Percentiles rank a stretch among this genome's conserved stretches.
Conservation (phyloP, 257 asterid species). For the Avicennia marina region DNA sequence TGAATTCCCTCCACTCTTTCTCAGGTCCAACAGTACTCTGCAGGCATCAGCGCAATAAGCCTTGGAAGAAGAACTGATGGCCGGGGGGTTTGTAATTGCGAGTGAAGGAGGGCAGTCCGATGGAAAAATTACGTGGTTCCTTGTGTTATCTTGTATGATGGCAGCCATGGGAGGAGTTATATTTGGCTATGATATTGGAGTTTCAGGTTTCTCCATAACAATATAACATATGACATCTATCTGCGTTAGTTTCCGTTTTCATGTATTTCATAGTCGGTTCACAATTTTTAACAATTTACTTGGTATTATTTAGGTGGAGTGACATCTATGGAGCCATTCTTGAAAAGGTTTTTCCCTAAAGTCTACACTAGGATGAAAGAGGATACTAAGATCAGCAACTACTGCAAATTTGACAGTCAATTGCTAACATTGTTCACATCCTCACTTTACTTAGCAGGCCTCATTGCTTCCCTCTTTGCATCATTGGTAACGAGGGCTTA, state of each 20-base stretch:
- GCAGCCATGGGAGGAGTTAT: conserved; percentile 66
- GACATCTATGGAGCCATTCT: conserved; percentile 46
- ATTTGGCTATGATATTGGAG: conserved; percentile 55
- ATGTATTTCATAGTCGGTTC: background rate
- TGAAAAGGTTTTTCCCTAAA: conserved; percentile 44
- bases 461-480: conserved; percentile 45
- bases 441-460: conserved; percentile 45
- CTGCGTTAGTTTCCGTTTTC: background rate
- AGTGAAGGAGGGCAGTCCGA: conserved; percentile 28
- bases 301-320: conserved; percentile 42
- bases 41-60: too few species aligned
- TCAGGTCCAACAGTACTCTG: background rate
- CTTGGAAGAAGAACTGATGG: conserved; percentile 30
- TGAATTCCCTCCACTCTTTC: background rate
- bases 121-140: conserved; percentile 46
- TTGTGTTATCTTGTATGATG: conserved; percentile 47
- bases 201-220: background rate
- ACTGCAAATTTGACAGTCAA: conserved; percentile 52
- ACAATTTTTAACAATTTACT: background rate
- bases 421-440: conserved; percentile 41
- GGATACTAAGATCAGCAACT: conserved; percentile 33
- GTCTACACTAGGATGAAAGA: conserved; percentile 30
- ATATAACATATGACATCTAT: too few species aligned
- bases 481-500: conserved; percentile 34
- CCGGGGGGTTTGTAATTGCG: conserved; percentile 27